phyloP scores from a whole-genome alignment of 192 early-diverging fungal species.

The Backusella tarrabulga region DNA sequence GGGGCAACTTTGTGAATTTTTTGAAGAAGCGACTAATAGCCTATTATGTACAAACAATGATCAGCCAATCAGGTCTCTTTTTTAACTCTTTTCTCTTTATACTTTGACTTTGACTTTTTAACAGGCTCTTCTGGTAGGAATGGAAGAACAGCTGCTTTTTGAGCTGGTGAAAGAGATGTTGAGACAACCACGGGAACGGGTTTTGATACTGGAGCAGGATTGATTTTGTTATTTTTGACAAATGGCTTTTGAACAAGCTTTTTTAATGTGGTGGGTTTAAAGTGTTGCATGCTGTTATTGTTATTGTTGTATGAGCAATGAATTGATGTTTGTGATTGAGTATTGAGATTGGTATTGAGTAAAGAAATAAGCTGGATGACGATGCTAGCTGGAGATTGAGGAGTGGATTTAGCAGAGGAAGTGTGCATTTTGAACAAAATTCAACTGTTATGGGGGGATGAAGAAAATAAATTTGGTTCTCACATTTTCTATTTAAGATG shows the following conservation, averaged over 20 bases:
- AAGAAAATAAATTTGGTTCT: too few relatives aligned
- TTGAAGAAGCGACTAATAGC: not conserved
- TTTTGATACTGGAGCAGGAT: not conserved
- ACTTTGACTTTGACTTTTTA: constrained; percentile 1
- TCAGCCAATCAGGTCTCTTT: not conserved
- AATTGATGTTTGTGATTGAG: not conserved
- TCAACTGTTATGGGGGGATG: too few relatives aligned
- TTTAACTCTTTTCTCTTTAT: not conserved
- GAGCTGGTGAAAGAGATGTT: not conserved
- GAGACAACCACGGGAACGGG: not conserved
- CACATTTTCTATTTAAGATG: too few relatives aligned
- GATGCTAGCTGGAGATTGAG: not conserved
- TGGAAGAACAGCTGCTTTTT: constrained; percentile 10
- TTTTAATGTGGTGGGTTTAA: not conserved
- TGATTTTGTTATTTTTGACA: not conserved
- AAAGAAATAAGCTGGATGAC: not conserved
- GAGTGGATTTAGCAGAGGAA: too few relatives aligned
- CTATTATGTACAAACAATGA: not conserved
- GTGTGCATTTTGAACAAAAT: too few relatives aligned
- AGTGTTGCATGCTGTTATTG: not conserved
- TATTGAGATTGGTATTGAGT: not conserved
- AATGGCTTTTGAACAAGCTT: not conserved
- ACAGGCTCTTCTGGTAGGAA: not conserved
- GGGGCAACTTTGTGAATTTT: not conserved
- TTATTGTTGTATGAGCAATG: constrained; percentile 3